Percentiles rank a stretch among this genome's conserved stretches.
phyloP scores from a whole-genome alignment of 805 yeast genomes.

The Saccharomyces paradoxus region DNA sequence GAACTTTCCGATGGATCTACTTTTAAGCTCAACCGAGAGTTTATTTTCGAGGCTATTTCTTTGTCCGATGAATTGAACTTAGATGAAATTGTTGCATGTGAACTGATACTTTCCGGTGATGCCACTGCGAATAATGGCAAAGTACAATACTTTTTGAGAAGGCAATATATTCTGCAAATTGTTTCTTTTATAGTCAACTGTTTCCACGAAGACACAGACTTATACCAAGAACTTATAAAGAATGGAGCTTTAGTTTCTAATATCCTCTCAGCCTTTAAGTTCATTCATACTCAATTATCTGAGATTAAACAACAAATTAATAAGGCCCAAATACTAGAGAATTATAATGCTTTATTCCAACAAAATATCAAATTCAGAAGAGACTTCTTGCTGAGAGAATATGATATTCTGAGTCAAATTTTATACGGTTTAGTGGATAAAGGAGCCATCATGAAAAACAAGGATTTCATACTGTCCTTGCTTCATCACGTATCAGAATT shows the following conservation, averaged over 20 bases:
- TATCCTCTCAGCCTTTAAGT: constrained; percentile 47
- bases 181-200: constrained; percentile 36
- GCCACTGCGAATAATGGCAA: constrained; percentile 51
- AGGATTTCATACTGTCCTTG: constrained; percentile 32
- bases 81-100: constrained; percentile 72
- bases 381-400: constrained; percentile 53
- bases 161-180: constrained; percentile 66
- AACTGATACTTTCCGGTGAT: constrained; percentile 42
- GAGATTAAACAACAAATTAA: constrained; percentile 46
- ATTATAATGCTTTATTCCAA: constrained; percentile 37
- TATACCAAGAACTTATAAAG: constrained; percentile 10
- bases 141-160: constrained; percentile 58
- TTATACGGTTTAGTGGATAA: constrained; percentile 43
- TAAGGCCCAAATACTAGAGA: constrained; percentile 47
- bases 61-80: constrained; percentile 60
- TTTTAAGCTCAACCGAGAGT: constrained; percentile 56
- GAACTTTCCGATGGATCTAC: constrained; percentile 39
- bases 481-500: constrained; percentile 41
- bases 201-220: constrained; percentile 8
- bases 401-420: constrained; percentile 64
- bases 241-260: constrained; percentile 31
- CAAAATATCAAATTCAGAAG: constrained; percentile 51
- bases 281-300: constrained; percentile 48
- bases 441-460: constrained; percentile 25
- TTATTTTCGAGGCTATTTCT: constrained; percentile 49